Evolutionary conservation across 768 basidiomycete genomes (phyloP).

Genomic region (Lanmaoa pseudosensibilis): DNA sequence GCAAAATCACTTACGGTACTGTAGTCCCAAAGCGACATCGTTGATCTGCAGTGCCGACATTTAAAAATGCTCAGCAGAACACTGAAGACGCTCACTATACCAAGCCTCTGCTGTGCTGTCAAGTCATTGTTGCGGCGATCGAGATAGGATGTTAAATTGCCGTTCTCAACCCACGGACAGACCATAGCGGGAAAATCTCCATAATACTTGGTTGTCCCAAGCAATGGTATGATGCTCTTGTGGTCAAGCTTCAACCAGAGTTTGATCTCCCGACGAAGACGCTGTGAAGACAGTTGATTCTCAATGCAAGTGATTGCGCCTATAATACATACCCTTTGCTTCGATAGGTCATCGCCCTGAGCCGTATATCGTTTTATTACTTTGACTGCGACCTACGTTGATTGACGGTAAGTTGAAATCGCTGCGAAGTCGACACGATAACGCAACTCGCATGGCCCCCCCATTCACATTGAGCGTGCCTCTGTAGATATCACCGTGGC

Average conservation of each 20-base stretch:
- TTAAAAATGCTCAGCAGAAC: not conserved
- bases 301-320: not conserved
- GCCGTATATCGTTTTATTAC: constrained; percentile 23
- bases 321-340: constrained; percentile 12
- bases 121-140: constrained; percentile 13
- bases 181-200: constrained; percentile 35
- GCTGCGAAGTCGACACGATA: not conserved
- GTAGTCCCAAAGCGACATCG: constrained; percentile 27
- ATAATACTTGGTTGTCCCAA: constrained; percentile 27
- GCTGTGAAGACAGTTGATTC: constrained; percentile 4
- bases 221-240: constrained; percentile 31
- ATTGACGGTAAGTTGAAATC: not conserved
- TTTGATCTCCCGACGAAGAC: constrained; percentile 30
- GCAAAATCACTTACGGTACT: constrained; percentile 22
- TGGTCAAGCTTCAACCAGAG: constrained; percentile 34
- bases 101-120: constrained; percentile 10
- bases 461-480: constrained; percentile 17
- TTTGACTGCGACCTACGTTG: constrained; percentile 24
- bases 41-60: constrained; percentile 15
- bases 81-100: constrained; percentile 11
- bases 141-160: constrained; percentile 26
- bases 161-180: constrained; percentile 35
- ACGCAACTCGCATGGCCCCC: constrained; percentile 9
- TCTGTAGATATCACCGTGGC: constrained; percentile 22
- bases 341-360: constrained; percentile 14